Evolutionary conservation across 148 eudicot species (phyloP).

Genomic region (Simmondsia chinensis): DNA sequence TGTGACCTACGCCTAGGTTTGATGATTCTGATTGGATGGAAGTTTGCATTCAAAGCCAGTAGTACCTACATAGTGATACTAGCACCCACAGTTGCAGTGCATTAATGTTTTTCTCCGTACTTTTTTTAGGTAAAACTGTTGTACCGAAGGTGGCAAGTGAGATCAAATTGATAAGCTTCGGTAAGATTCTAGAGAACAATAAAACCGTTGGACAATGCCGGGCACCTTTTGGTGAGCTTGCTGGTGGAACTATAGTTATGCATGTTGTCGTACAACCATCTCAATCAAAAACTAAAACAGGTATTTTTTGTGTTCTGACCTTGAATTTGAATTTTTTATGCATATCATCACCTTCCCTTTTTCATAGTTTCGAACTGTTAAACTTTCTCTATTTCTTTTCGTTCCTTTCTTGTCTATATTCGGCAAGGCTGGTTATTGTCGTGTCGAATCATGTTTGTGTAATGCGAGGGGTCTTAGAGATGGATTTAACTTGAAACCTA

Average conservation of each 20-base stretch:
- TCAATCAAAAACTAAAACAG: slow-evolving; percentile 78
- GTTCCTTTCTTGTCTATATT: no score
- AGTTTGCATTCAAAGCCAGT: no score
- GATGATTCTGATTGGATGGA: no score
- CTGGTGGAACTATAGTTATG: slow-evolving; percentile 77
- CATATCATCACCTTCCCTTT: background rate
- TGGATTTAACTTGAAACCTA: no score
- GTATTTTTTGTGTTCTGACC: slow-evolving; percentile 15
- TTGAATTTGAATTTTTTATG: background rate
- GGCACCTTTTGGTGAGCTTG: slow-evolving; percentile 80
- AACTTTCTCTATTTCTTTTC: background rate
- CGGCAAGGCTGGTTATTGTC: no score
- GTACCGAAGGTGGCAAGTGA: slow-evolving; percentile 77
- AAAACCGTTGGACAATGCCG: slow-evolving; percentile 87
- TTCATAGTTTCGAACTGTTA: background rate
- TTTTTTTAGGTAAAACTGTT: slow-evolving; percentile 52
- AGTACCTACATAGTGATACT: no score
- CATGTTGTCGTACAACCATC: slow-evolving; percentile 96
- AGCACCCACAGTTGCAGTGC: no score
- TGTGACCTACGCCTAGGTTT: no score
- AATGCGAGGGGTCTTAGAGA: no score
- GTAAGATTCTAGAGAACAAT: slow-evolving; percentile 86
- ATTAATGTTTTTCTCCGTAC: background rate
- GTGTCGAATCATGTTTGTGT: no score
- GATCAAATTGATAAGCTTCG: slow-evolving; percentile 78